Conservation (phyloP, 257 asterid genomes). For the Henckelia pumila region DNA sequence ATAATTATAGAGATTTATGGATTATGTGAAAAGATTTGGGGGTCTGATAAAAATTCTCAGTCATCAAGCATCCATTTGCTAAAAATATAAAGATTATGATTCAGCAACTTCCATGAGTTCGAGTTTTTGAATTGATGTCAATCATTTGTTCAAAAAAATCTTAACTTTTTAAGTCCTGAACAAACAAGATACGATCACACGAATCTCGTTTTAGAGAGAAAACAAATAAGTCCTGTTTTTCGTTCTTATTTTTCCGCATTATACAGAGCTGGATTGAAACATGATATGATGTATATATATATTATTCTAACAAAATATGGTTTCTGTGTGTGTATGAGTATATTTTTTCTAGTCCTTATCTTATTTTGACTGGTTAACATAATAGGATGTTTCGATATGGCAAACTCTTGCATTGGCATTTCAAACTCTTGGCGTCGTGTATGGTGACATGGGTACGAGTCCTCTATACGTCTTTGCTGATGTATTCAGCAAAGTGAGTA, state of each 20-base stretch:
- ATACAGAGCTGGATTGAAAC: background rate
- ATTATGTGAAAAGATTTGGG: too few species aligned
- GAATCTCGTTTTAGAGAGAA: background rate
- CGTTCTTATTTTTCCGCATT: background rate
- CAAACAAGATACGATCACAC: background rate
- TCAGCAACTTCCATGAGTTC: too few species aligned
- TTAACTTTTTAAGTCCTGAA: too few species aligned
- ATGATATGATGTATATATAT: too few species aligned
- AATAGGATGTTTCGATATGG: slow-evolving; percentile 69
- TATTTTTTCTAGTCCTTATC: background rate
- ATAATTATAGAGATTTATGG: too few species aligned
- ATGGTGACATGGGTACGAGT: slow-evolving; percentile 97
- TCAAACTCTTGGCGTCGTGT: slow-evolving; percentile 97
- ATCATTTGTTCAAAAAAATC: too few species aligned
- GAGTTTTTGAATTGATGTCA: too few species aligned
- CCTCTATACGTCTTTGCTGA: slow-evolving; percentile 86
- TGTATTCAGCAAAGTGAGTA: slow-evolving; percentile 82
- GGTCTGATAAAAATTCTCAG: too few species aligned
- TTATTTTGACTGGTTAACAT: background rate
- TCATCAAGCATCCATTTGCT: too few species aligned
- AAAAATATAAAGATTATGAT: too few species aligned
- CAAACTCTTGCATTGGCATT: slow-evolving; percentile 71
- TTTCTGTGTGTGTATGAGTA: background rate
- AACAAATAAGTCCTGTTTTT: background rate
- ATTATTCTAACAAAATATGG: too few species aligned